Evolutionary conservation across 805 yeast genomes (phyloP).

Genomic region (Kodamaea leandrae): DNA sequence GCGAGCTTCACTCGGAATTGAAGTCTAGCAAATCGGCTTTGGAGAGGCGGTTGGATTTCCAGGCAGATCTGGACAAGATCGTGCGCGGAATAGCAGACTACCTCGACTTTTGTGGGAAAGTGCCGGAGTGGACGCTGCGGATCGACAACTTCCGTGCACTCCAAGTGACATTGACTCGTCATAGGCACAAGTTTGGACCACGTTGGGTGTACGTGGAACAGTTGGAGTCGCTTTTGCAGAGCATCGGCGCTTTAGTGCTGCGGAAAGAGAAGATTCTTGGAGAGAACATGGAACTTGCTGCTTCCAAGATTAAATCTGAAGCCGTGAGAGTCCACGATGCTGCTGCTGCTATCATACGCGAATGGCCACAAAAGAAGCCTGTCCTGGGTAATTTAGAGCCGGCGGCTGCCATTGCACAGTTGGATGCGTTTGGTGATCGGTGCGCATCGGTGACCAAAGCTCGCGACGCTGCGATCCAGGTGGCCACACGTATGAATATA

Average conservation of each 20-base stretch:
- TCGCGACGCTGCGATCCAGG: constrained; percentile 18
- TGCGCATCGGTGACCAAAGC: constrained; percentile 12
- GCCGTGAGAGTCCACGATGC: constrained; percentile 32
- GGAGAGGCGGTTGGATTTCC: constrained; percentile 38
- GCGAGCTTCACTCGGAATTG: constrained; percentile 29
- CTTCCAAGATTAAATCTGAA: constrained; percentile 42
- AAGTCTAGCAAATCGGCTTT: constrained; percentile 25
- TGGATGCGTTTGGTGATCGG: constrained; percentile 26
- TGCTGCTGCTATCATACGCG: constrained; percentile 26
- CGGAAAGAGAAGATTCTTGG: constrained; percentile 37
- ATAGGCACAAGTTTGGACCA: constrained; percentile 47
- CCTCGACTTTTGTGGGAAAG: constrained; percentile 10
- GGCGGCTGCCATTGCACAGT: constrained; percentile 38
- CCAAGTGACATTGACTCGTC: constrained; percentile 41
- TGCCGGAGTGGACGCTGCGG: constrained; percentile 19
- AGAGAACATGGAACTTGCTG: constrained; percentile 41
- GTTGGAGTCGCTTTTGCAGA: constrained; percentile 46
- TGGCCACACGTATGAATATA: constrained; percentile 30
- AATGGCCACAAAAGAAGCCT: constrained; percentile 54
- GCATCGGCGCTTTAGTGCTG: constrained; percentile 38
- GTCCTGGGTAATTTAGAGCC: constrained; percentile 43
- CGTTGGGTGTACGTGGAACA: constrained; percentile 67
- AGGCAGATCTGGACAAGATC: constrained; percentile 31
- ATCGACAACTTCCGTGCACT: constrained; percentile 10
- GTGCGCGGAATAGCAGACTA: constrained; percentile 37